These are phyloP conservation scores for Trebouxia sp. DNA, from an alignment of 139 green algal genomes.

Conservation along the genomic window DNA sequence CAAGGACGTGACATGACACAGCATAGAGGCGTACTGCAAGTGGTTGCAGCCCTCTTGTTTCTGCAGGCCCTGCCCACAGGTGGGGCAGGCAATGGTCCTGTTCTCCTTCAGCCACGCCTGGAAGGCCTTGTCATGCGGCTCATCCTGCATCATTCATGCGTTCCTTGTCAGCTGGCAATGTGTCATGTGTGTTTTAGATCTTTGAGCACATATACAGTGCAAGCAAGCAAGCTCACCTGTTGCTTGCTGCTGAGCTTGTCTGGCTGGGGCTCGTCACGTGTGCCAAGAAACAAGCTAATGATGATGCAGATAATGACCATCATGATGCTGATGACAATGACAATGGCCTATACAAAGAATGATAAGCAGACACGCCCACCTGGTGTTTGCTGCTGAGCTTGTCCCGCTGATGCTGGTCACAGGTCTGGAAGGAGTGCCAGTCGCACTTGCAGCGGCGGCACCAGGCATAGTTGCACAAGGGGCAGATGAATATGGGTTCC, in stretches of 20 bases:
- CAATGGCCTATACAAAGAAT: not conserved
- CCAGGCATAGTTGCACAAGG: conserved; percentile 25
- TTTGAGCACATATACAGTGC: not conserved
- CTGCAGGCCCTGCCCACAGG: conserved; percentile 27
- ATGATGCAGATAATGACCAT: no score
- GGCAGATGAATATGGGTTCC: conserved; percentile 24
- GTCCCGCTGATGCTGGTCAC: conserved; percentile 9
- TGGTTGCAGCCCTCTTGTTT: conserved; percentile 33
- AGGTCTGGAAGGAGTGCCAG: conserved; percentile 21
- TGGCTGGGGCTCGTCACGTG: no score
- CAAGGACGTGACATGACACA: not conserved
- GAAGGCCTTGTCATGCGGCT: conserved; percentile 1
- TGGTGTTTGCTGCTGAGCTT: conserved; percentile 21
- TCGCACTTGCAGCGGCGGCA: conserved; percentile 25
- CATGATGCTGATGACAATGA: no score
- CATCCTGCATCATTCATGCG: not conserved
- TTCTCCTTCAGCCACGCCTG: conserved; percentile 26
- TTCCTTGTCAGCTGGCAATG: no score
- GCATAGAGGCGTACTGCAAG: not conserved
- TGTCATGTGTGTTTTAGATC: no score
- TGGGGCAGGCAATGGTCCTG: conserved; percentile 24
- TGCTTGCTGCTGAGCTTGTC: conserved; percentile 25
- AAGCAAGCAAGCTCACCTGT: not conserved
- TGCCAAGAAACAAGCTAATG: no score
- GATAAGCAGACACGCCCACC: not conserved